A percentile compares a stretch with the other conserved stretches of the same genome.
These are phyloP conservation scores for Microbotryum scabiosae DNA, from an alignment of 1,284 basidiomycete species.

Conservation along the genomic window DNA sequence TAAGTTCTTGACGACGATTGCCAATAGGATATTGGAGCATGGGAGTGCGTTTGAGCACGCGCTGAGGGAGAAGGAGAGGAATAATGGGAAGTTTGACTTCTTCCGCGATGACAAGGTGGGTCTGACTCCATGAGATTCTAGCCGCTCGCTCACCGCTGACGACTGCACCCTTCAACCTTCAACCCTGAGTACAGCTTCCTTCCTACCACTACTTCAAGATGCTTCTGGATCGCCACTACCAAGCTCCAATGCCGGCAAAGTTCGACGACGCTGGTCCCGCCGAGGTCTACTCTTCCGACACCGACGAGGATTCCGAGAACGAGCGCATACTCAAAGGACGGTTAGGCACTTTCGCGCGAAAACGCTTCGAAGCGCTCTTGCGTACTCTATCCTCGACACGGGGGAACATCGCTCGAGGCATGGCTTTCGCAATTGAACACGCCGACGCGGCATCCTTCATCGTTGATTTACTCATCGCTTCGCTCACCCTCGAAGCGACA, in stretches of 20 bases:
- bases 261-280: conserved; percentile 81
- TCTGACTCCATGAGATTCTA: conserved; percentile 1
- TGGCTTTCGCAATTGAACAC: conserved; percentile 90
- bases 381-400: conserved; percentile 73
- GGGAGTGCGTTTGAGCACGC: conserved; percentile 67
- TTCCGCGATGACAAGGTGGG: conserved; percentile 59
- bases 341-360: conserved; percentile 65
- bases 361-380: conserved; percentile 81
- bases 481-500: conserved; percentile 73
- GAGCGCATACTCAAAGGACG: conserved; percentile 47
- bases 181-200: conserved; percentile 52
- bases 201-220: conserved; percentile 72
- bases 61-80: conserved; percentile 63
- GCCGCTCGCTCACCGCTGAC: neutral
- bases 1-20: conserved; percentile 73
- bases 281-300: conserved; percentile 87
- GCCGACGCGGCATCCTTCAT: conserved; percentile 71
- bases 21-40: conserved; percentile 70
- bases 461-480: conserved; percentile 72
- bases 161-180: neutral
- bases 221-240: conserved; percentile 57
- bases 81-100: conserved; percentile 75
- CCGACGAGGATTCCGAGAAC: conserved; percentile 83
- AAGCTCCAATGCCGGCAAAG: conserved; percentile 50
- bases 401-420: conserved; percentile 84